Evolutionary conservation across 257 asterid genomes (phyloP), one percentile per base, ranked within the genome.

Genomic region (Solanum pinnatisectum): DNA sequence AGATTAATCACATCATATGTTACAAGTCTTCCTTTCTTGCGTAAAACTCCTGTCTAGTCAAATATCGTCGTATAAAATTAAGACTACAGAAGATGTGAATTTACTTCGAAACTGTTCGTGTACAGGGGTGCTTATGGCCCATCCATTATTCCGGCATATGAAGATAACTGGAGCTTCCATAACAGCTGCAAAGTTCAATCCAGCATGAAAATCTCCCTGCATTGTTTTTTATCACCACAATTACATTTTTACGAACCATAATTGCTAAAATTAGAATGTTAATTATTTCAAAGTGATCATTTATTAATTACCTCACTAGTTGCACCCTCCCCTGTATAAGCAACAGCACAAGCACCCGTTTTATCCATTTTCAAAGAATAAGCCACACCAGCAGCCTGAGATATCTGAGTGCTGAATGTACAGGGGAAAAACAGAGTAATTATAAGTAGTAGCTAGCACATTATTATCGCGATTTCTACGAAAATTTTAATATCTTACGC

Each of bases 121-220:
- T 30, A 85, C 56, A 5, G 99, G 97, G 23, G 98, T 96, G 93
- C 99, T 97, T 82, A 97, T 96, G 86, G 98, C 98, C 98, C 98
- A 97, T 65, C 99, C 98, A 73, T 97, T 96, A 93, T 97, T 97
- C 79, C 99, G 97, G 76, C 98, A 96, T 74, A 97, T 88, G 88
- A 96, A 94, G 86, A 95, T 37, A 40, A 96, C 95, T 0, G 99
- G 98, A 56, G 94, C 98, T 87, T 96, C 98, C 96, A 91, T 91
- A 23, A 97, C 98, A 16, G 98, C 98, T 22, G 99, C 98, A 88
- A 97, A 97, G 90, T 97, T 97, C 91, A 95, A 25, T 6, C 94
- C 98, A 30, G 98, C 99, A 89, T 96, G 98, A 90, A 96, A 97
- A 92, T 97, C 99, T 73, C 98, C 98, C 98, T 95, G 95, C 91